Percentiles rank a stretch among this genome's conserved stretches.
Conservation (phyloP, 192 early-diverging fungal species). For the Dimargaris xerosporica region DNA sequence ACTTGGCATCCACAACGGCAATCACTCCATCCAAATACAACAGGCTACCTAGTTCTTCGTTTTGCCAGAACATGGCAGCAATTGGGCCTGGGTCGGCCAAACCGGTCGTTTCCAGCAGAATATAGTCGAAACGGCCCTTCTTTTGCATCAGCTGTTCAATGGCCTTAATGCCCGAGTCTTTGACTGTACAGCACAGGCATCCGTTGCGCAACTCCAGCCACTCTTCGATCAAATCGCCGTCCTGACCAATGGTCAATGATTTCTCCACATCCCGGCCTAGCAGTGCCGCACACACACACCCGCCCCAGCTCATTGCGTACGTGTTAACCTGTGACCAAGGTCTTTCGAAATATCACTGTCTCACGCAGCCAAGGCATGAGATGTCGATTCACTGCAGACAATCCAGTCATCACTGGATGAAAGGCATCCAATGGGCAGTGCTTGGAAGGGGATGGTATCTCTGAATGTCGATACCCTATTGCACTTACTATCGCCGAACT, state of each 20-base stretch:
- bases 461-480: too few species aligned
- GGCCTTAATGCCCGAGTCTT: constrained; percentile 87
- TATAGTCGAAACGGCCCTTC: constrained; percentile 87
- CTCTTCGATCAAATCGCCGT: constrained; percentile 78
- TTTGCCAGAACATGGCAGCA: constrained; percentile 92
- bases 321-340: not conserved
- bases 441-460: too few species aligned
- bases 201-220: constrained; percentile 98
- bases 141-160: constrained; percentile 88
- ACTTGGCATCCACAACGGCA: constrained; percentile 70
- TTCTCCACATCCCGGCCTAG: constrained; percentile 85
- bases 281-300: not conserved
- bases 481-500: constrained; percentile 72
- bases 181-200: constrained; percentile 94
- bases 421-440: too few species aligned
- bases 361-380: too few species aligned
- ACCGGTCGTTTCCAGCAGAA: constrained; percentile 89
- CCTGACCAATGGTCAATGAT: constrained; percentile 61
- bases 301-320: not conserved
- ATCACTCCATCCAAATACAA: constrained; percentile 85
- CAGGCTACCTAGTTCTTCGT: constrained; percentile 79
- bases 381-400: too few species aligned
- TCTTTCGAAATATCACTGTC: too few species aligned
- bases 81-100: constrained; percentile 64
- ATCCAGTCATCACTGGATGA: too few species aligned